Evolutionary conservation across 176 grass and related monocot species (phyloP), one percentile per base, ranked within the genome.

Genomic region (Paspalum vaginatum): DNA sequence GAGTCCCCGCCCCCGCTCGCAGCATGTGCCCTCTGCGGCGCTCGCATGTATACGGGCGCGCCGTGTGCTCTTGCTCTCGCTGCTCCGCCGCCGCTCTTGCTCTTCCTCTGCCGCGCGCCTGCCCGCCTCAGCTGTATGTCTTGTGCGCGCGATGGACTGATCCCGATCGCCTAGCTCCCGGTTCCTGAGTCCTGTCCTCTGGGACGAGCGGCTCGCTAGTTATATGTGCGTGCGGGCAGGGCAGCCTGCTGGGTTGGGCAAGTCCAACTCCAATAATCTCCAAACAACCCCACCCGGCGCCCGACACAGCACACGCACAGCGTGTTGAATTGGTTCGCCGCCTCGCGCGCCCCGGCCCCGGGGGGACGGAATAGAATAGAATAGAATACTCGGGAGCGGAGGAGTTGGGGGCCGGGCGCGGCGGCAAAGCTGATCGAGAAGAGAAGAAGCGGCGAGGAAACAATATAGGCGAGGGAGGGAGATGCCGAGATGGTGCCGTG

Each of bases 1-100:
- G 18, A 54, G 15, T 15, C 47, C 48, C 8, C 57, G 83, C 44
- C 9, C n/a, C 26, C 11, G 11, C 22, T 18, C 82, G 42, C 58
- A 20, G 82, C 87, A 85, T 89, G 87, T 78, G 86, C 48, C 81
- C 68, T 62, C 60, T 38, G 38, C 18, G 76, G 77, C 76, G 77
- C 87, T 17, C 32, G 32, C 32, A 32, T 32, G 32, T 32, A 32
- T 32, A 32, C 32, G 32, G 32, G 2, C 32, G 32, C 32, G 32
- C 32, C 32, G 32, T 32, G 32, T 32, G 32, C 32, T 32, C 32
- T 32, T 32, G 32, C 32, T 32, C 2, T 32, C 3, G 32, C 32
- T 32, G 32, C 32, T 32, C 1, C 32, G 32, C 32, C n/a, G n/a
- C n/a, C n/a, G n/a, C n/a, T n/a, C n/a, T n/a, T n/a, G n/a, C n/a